These are phyloP conservation scores for Chalciporus sp. DNA, from an alignment of 1,284 basidiomycete species.

Conservation along the genomic window DNA sequence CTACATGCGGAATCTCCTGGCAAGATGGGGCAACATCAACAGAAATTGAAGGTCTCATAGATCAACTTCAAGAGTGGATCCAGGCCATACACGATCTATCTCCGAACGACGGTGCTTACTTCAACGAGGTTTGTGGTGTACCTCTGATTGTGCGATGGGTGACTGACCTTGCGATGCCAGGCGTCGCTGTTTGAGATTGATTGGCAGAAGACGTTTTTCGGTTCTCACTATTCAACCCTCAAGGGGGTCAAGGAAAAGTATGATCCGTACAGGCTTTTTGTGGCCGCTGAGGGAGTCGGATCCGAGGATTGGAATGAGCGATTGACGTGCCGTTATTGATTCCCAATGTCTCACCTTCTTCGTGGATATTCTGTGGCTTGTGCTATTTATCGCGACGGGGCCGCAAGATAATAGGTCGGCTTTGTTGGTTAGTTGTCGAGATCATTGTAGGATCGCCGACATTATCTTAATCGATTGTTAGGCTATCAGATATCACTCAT, in stretches of 20 bases:
- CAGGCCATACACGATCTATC: constrained; percentile 22
- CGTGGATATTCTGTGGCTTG: neutral
- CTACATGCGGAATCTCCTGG: constrained; percentile 34
- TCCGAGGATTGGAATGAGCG: constrained; percentile 41
- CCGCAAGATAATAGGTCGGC: neutral
- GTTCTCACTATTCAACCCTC: constrained; percentile 41
- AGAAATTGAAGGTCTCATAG: constrained; percentile 31
- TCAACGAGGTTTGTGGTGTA: constrained; percentile 44
- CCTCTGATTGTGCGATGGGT: neutral
- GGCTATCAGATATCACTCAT: too few species aligned
- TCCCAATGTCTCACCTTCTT: neutral
- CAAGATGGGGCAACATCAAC: constrained; percentile 32
- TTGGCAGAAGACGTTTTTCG: constrained; percentile 45
- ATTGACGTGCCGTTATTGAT: constrained; percentile 23
- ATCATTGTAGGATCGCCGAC: too few species aligned
- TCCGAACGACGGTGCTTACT: constrained; percentile 41
- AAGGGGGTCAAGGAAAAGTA: constrained; percentile 46
- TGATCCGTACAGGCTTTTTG: constrained; percentile 46
- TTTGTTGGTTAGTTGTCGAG: too few species aligned
- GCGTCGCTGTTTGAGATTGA: constrained; percentile 43
- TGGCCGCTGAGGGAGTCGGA: constrained; percentile 46
- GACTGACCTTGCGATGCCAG: constrained; percentile 22
- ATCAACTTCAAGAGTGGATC: constrained; percentile 32
- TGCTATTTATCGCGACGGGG: neutral
- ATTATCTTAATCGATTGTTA: neutral